phyloP scores from a whole-genome alignment of 768 basidiomycete species.

The Termitomyces sp. region DNA sequence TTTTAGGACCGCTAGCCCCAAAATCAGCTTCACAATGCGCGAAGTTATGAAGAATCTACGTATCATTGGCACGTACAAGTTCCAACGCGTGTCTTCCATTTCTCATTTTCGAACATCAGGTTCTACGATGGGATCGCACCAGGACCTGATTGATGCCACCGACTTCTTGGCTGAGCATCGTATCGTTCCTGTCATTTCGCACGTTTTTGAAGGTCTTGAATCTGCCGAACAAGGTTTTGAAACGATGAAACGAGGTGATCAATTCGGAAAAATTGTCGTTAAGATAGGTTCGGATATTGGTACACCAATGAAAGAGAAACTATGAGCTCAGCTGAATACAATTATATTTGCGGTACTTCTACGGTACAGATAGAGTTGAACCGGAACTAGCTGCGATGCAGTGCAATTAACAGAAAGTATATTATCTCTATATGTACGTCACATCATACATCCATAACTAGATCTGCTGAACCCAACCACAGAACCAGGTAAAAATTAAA shows the following conservation, averaged over 20 bases:
- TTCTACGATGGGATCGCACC: slow-evolving; percentile 79
- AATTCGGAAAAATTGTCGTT: slow-evolving; percentile 78
- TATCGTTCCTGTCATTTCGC: slow-evolving; percentile 67
- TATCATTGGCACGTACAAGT: slow-evolving; percentile 51
- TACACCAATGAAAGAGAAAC: slow-evolving; percentile 2
- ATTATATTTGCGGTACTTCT: not conserved
- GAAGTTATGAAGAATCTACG: slow-evolving; percentile 72
- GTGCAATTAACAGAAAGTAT: slow-evolving; percentile 5
- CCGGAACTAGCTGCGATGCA: not conserved
- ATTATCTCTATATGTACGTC: slow-evolving; percentile 2
- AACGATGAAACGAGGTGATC: slow-evolving; percentile 53
- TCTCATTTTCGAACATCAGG: slow-evolving; percentile 33
- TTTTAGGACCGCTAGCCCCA: slow-evolving; percentile 54
- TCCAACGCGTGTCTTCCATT: not conserved
- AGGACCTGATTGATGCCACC: slow-evolving; percentile 70
- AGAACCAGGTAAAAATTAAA: not conserved
- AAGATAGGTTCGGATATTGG: slow-evolving; percentile 24
- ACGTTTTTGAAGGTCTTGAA: slow-evolving; percentile 62
- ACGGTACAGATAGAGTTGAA: not conserved
- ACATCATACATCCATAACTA: not conserved
- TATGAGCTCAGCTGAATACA: not conserved
- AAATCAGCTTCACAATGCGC: slow-evolving; percentile 68
- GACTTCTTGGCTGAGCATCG: slow-evolving; percentile 59
- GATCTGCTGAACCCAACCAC: not conserved
- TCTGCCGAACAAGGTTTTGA: slow-evolving; percentile 67